Evolutionary conservation across 2,329 filamentous ascomycete genomes (phyloP).

Genomic region (Leptosphaerulina australis): DNA sequence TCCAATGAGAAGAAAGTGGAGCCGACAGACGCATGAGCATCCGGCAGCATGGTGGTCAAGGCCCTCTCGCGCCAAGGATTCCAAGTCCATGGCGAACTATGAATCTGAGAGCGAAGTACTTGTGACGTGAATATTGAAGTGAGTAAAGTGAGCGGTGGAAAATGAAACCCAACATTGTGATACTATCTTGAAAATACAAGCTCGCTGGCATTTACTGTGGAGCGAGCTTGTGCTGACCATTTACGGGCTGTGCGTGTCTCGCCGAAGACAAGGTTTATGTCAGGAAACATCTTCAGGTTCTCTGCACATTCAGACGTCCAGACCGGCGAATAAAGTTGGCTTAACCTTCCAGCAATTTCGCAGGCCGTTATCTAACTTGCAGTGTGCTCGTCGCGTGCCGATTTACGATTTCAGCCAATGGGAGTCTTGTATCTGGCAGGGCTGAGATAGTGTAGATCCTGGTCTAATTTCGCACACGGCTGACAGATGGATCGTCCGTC

Average conservation of each 20-base stretch:
- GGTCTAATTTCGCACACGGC: conserved; percentile 29
- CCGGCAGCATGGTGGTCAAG: conserved; percentile 6
- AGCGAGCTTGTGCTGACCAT: neutral
- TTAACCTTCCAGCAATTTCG: conserved; percentile 15
- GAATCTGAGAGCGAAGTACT: too few relatives aligned
- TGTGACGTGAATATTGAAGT: neutral
- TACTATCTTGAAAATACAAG: neutral
- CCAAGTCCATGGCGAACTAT: too few relatives aligned
- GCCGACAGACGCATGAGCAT: conserved; percentile 2
- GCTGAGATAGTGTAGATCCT: conserved; percentile 29
- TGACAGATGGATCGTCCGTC: conserved; percentile 22
- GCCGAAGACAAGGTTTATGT: conserved; percentile 9
- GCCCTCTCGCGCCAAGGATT: neutral
- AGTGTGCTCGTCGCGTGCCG: conserved; percentile 21
- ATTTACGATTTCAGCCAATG: conserved; percentile 12
- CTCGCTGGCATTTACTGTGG: neutral
- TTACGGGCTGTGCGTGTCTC: neutral
- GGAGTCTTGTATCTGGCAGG: conserved; percentile 14
- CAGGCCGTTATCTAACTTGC: conserved; percentile 12
- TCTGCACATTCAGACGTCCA: conserved; percentile 12
- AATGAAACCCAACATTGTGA: neutral
- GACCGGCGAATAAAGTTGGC: conserved; percentile 11
- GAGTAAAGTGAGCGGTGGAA: neutral
- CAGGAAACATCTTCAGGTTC: conserved; percentile 2
- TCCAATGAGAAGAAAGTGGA: conserved; percentile 7